These are phyloP conservation scores for Rhizophagus clarus DNA, from an alignment of 192 early-diverging fungal genomes.

Conservation along the genomic window DNA sequence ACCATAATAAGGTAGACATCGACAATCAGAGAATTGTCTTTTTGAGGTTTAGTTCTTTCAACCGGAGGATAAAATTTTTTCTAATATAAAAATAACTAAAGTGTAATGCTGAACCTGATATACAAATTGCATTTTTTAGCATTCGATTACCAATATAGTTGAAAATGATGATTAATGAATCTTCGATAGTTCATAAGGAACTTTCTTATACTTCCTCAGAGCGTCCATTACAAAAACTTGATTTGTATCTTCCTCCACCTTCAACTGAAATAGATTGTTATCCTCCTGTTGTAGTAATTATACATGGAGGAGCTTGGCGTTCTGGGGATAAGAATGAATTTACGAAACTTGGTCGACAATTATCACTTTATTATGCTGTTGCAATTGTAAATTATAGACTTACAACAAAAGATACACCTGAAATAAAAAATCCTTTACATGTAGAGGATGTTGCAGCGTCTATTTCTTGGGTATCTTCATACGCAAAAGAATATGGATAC, in stretches of 20 bases:
- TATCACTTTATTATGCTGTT: constrained; percentile 55
- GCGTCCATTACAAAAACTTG: constrained; percentile 20
- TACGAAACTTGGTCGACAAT: constrained; percentile 45
- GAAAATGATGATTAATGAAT: not conserved
- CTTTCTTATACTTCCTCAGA: not conserved
- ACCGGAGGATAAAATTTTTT: no score
- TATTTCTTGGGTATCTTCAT: constrained; percentile 50
- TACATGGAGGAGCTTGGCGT: constrained; percentile 90
- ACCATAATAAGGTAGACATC: no score
- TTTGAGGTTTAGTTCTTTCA: no score
- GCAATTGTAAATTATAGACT: constrained; percentile 80
- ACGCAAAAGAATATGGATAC: constrained; percentile 33
- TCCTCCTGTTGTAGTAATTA: constrained; percentile 54
- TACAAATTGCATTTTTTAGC: no score
- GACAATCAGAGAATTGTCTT: no score
- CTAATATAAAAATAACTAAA: no score
- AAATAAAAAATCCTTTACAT: constrained; percentile 69
- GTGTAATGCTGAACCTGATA: no score
- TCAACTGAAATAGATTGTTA: not conserved
- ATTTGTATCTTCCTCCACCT: constrained; percentile 1
- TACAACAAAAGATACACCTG: constrained; percentile 38
- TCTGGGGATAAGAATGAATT: constrained; percentile 73
- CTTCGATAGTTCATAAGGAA: not conserved
- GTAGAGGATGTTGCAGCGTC: constrained; percentile 63
- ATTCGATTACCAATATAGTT: no score